Conservation (phyloP, 2,329 filamentous ascomycete species). For the Fusarium proliferatum region DNA sequence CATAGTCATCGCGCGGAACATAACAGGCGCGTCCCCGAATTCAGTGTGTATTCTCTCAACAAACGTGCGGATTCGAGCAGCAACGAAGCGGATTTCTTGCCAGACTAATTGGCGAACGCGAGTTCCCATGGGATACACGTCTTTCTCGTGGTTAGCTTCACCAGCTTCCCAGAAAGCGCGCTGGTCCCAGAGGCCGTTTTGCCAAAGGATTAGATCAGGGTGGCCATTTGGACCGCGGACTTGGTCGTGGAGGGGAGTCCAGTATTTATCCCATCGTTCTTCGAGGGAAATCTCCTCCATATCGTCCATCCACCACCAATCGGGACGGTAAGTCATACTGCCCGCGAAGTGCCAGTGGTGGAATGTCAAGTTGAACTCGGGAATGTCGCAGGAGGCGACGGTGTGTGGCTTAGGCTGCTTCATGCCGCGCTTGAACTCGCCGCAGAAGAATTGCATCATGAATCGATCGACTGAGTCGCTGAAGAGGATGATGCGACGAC, state of each 20-base stretch:
- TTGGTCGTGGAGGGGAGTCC: conserved; percentile 27
- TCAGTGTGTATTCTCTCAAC: conserved; percentile 16
- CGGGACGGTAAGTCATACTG: conserved; percentile 25
- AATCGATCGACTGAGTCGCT: conserved; percentile 38
- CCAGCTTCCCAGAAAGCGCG: conserved; percentile 36
- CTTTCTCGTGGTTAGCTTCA: conserved; percentile 30
- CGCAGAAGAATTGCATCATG: conserved; percentile 38
- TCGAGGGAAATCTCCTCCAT: conserved; percentile 34
- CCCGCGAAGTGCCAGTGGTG: conserved; percentile 36
- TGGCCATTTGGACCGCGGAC: conserved; percentile 26
- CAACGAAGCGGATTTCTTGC: conserved; percentile 33
- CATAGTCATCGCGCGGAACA: conserved; percentile 34
- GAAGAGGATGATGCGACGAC: conserved; percentile 33
- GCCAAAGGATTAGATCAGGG: conserved; percentile 36
- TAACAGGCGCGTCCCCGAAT: conserved; percentile 19
- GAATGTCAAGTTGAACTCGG: conserved; percentile 34
- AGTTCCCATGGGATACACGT: conserved; percentile 31
- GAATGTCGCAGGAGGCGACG: conserved; percentile 26
- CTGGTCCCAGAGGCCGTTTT: conserved; percentile 38
- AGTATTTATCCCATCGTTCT: conserved; percentile 34
- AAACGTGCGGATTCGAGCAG: conserved; percentile 26
- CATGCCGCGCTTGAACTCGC: conserved; percentile 32
- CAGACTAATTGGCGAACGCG: conserved; percentile 31
- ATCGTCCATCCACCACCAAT: conserved; percentile 41
- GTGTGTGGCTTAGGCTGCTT: conserved; percentile 25